Percentiles rank a stretch among this genome's conserved stretches.
phyloP scores from a whole-genome alignment of 441 rosid species.

The Erysimum pusillum region DNA sequence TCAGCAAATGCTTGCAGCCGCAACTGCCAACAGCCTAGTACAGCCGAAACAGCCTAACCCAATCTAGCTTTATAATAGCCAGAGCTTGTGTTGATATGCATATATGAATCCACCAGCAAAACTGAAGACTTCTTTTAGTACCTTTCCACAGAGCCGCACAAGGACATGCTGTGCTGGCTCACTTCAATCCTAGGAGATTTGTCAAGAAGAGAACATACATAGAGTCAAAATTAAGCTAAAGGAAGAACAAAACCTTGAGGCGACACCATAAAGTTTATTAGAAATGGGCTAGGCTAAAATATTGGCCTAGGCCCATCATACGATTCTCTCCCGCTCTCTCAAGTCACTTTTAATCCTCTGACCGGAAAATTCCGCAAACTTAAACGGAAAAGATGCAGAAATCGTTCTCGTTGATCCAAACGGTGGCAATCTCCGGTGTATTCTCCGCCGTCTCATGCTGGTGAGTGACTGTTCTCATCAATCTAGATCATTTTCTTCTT shows the following conservation, averaged over 20 bases:
- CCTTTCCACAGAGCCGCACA: constrained; percentile 84
- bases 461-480: constrained; percentile 41
- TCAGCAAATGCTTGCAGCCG: constrained; percentile 45
- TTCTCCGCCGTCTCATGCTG: constrained; percentile 87
- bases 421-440: constrained; percentile 77
- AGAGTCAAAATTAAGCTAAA: too few species aligned
- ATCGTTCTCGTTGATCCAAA: constrained; percentile 72
- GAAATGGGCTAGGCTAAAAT: background rate
- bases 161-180: constrained; percentile 74
- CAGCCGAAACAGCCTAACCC: background rate
- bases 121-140: constrained; percentile 25
- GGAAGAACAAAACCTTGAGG: too few species aligned
- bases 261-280: too few species aligned
- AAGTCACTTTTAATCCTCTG: background rate
- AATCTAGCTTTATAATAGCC: background rate
- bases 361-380: background rate
- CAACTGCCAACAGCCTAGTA: background rate
- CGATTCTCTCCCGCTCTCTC: constrained; percentile 34
- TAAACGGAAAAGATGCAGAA: constrained; percentile 57
- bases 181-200: constrained; percentile 56
- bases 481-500: background rate
- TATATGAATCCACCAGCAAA: background rate
- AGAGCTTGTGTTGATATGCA: background rate
- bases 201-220: constrained; percentile 51
- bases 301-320: constrained; percentile 13